Conservation (phyloP, 495 filamentous ascomycete genomes). For the Endocarpon pusillum region DNA sequence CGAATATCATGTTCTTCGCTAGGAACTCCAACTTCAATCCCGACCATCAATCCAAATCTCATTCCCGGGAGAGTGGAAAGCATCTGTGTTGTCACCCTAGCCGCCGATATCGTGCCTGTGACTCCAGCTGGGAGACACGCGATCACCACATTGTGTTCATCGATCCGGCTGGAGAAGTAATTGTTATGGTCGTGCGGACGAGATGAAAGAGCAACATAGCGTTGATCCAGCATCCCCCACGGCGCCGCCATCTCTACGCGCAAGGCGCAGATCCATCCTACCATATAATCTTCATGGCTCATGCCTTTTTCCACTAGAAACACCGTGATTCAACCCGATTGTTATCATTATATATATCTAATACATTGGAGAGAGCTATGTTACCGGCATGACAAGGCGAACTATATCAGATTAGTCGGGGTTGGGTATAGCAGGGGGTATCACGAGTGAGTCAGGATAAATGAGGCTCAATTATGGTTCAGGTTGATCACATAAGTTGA, state of each 20-base stretch:
- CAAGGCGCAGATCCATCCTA: conserved; percentile 25
- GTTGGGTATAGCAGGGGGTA: too few species aligned
- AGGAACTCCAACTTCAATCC: conserved; percentile 14
- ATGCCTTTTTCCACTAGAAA: too few species aligned
- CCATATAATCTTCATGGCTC: conserved; percentile 14
- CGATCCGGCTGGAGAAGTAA: conserved; percentile 20
- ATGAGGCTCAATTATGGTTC: too few species aligned
- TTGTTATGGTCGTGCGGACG: conserved; percentile 14
- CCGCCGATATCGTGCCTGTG: conserved; percentile 10
- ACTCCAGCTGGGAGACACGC: conserved; percentile 14
- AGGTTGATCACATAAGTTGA: too few species aligned
- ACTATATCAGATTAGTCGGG: too few species aligned
- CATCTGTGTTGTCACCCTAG: conserved; percentile 19
- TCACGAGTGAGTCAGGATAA: too few species aligned
- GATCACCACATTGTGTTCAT: conserved; percentile 20
- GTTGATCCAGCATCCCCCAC: conserved; percentile 18
- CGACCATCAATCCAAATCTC: conserved; percentile 14
- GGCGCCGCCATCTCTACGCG: conserved; percentile 17
- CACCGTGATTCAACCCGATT: too few species aligned
- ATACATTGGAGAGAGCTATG: too few species aligned
- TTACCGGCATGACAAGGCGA: too few species aligned
- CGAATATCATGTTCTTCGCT: conserved; percentile 13
- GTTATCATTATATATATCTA: too few species aligned
- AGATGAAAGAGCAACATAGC: too few species aligned
- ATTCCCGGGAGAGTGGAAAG: conserved; percentile 6